These are phyloP conservation scores for Theileria parva DNA, from an alignment of 169 alveolate genomes.

Conservation along the genomic window DNA sequence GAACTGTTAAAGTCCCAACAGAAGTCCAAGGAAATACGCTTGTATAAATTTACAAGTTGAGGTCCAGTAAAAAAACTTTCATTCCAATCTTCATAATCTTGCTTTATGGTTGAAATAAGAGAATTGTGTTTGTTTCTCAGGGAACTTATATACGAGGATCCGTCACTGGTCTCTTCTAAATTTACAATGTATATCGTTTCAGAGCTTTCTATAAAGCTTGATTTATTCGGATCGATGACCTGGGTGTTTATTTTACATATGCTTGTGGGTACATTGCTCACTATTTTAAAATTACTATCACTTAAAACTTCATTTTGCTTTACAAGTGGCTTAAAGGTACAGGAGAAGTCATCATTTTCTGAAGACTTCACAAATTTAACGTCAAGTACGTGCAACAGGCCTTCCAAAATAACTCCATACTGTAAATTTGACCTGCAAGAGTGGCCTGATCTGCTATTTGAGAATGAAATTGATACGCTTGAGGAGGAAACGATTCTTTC, in stretches of 20 bases:
- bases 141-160: not conserved
- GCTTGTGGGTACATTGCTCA: not conserved
- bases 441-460: slow-evolving; percentile 35
- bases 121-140: slow-evolving; percentile 11
- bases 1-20: slow-evolving; percentile 63
- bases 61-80: not conserved
- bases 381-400: slow-evolving; percentile 26
- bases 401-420: slow-evolving; percentile 45
- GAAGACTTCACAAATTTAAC: slow-evolving; percentile 14
- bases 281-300: not conserved
- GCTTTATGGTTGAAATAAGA: not conserved
- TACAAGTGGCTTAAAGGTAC: not conserved
- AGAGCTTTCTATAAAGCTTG: slow-evolving; percentile 6
- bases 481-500: slow-evolving; percentile 39
- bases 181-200: slow-evolving; percentile 13
- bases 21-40: slow-evolving; percentile 30
- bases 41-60: slow-evolving; percentile 3
- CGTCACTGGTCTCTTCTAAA: slow-evolving; percentile 19
- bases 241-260: slow-evolving; percentile 8
- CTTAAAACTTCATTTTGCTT: slow-evolving; percentile 8
- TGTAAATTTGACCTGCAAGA: slow-evolving; percentile 27
- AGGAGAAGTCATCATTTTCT: slow-evolving; percentile 3
- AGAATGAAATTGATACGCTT: slow-evolving; percentile 31
- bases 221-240: slow-evolving; percentile 10
- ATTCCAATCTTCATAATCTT: slow-evolving; percentile 5